Percentiles rank a stretch among this genome's conserved stretches.
phyloP scores from a whole-genome alignment of 73 alveolate genomes.

The Blepharisma japonicum region DNA sequence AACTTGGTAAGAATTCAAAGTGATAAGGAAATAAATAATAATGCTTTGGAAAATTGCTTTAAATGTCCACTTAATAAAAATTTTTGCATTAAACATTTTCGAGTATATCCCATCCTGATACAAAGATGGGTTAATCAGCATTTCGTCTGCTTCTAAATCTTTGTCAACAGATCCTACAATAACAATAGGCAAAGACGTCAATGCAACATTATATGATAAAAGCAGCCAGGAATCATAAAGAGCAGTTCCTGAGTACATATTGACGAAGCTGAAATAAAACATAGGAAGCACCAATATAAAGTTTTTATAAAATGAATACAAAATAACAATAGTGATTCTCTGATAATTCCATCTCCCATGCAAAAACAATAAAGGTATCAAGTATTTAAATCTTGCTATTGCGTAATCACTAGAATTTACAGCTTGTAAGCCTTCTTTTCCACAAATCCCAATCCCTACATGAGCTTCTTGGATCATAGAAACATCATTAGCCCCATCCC shows the following conservation, averaged over 20 bases:
- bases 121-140: background rate
- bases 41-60: constrained; percentile 21
- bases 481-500: constrained; percentile 72
- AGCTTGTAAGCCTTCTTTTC: constrained; percentile 63
- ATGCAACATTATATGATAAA: constrained; percentile 77
- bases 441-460: constrained; percentile 68
- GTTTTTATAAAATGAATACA: constrained; percentile 82
- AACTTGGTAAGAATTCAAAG: background rate
- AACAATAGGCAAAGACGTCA: constrained; percentile 86
- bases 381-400: constrained; percentile 70
- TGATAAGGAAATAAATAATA: constrained; percentile 12
- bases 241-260: constrained; percentile 86
- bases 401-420: constrained; percentile 68
- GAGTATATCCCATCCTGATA: constrained; percentile 31
- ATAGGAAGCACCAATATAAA: constrained; percentile 69
- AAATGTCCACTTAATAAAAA: background rate
- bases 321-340: constrained; percentile 64
- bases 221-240: constrained; percentile 87
- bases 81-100: constrained; percentile 24
- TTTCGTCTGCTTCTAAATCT: background rate
- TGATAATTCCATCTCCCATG: constrained; percentile 95
- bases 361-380: constrained; percentile 76
- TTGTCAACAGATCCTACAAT: constrained; percentile 78
- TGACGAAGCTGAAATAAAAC: constrained; percentile 71
- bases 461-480: constrained; percentile 71